Base-by-base conservation (phyloP, 139 green algal genomes). In the Spirogloea muscicola region DNA sequence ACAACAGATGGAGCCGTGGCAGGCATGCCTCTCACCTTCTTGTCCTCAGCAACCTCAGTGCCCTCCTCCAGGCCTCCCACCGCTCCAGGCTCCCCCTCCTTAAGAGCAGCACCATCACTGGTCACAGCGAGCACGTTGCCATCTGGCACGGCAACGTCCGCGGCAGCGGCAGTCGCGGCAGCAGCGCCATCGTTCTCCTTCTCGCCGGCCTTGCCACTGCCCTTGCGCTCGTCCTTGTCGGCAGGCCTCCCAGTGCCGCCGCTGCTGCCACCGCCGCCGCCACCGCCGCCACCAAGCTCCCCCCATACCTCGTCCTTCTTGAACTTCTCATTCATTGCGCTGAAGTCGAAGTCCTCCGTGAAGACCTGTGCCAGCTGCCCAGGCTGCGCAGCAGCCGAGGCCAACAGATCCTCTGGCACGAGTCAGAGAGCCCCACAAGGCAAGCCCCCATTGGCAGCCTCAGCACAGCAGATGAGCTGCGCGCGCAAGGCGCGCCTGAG, bases 261-360 rank as follows among this genome's bases (percentile, higher is more conserved):
- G 63, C 37, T 67, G 63, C 37, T 38, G 27, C 38, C 25, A 31
- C 59, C 39, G 58, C n/a, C 18, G 27, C 42, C n/a, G 39, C n/a
- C n/a, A 21, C 42, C n/a, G 39, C 68, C 62, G 21, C 71, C 71
- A 13, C 74, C 69, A 10, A 72, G 46, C 51, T 71, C 74, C 21
- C 66, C 74, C 65, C 65, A 81, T 3, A 84, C 33, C 39, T 84
- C 61, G 6, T 82, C 77, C 61, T 84, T 84, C n/a, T 84, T 85
- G 61, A 84, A 84, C 63, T 71, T 80, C 49, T 81, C 71, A 57
- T 83, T 81, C 60, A 86, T 80, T 5, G 63, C 76, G 13, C 38
- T 74, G 65, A 84, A 84, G 37, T 84, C 77, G 60, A 84, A 84
- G 36, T 84, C 77, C 76, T 84, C 77, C 1, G 75, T 74, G 63